Percentiles rank a stretch among this genome's conserved stretches.
phyloP scores from a whole-genome alignment of 805 yeast genomes.

The Candida michaelii region DNA sequence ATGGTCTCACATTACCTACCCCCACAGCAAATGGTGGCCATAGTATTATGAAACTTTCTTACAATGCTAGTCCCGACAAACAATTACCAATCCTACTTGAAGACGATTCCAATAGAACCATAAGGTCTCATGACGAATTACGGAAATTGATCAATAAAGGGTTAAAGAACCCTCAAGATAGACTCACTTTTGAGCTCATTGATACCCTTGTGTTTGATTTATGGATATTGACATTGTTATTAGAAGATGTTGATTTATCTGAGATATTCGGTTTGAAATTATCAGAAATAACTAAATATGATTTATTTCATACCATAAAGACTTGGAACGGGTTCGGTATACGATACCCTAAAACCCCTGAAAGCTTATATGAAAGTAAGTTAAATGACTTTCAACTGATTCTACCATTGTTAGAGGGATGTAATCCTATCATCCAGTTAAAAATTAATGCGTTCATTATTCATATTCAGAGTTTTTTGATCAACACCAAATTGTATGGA shows the following conservation, averaged over 20 bases:
- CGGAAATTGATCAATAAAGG: background rate
- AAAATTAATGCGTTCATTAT: conserved; percentile 22
- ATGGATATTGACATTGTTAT: conserved; percentile 39
- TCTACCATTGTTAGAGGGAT: conserved; percentile 4
- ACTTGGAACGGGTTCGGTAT: conserved; percentile 27
- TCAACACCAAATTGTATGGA: conserved; percentile 18
- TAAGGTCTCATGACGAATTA: conserved; percentile 18
- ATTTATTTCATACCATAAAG: conserved; percentile 22
- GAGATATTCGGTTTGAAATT: conserved; percentile 10
- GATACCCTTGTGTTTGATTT: conserved; percentile 52
- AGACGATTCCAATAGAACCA: conserved; percentile 37
- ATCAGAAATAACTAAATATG: conserved; percentile 10
- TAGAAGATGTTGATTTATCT: conserved; percentile 17
- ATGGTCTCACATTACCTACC: conserved; percentile 43
- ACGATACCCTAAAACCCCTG: conserved; percentile 28
- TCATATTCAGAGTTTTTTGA: conserved; percentile 18
- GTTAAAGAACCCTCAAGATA: background rate
- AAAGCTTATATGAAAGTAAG: conserved; percentile 9
- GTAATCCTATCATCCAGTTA: conserved; percentile 11
- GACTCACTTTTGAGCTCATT: conserved; percentile 39
- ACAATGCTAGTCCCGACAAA: conserved; percentile 48
- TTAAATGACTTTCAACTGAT: conserved; percentile 5
- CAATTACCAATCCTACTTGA: conserved; percentile 59
- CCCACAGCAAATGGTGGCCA: conserved; percentile 15
- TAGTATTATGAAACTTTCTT: conserved; percentile 45